These are phyloP conservation scores for Debaryomyces castellii DNA, from an alignment of 805 yeast genomes.

Conservation along the genomic window DNA sequence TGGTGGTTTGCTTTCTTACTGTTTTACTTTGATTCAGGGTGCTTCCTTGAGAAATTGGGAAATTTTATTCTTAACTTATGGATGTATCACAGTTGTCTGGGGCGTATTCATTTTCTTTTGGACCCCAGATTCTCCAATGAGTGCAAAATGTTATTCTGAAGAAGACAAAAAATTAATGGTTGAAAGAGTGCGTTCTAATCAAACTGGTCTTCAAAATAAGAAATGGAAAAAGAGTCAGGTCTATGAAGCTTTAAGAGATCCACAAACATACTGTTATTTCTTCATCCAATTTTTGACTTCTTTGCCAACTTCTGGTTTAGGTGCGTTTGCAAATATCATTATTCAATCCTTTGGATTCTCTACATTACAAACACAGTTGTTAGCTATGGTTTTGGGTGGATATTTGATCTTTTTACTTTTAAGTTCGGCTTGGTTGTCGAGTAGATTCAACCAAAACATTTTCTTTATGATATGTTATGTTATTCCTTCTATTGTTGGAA, in stretches of 20 bases:
- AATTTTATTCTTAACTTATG: constrained; percentile 19
- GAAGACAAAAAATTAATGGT: constrained; percentile 26
- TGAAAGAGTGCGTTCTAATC: constrained; percentile 17
- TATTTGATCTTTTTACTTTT: constrained; percentile 20
- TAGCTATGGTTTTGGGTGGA: constrained; percentile 15
- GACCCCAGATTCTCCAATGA: constrained; percentile 25
- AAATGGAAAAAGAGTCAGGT: constrained; percentile 19
- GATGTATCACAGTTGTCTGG: constrained; percentile 18
- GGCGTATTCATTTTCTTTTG: constrained; percentile 12
- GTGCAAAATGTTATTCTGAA: constrained; percentile 31
- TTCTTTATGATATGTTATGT: constrained; percentile 15
- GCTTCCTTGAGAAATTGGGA: constrained; percentile 23
- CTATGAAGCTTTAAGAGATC: constrained; percentile 19
- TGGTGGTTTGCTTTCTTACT: constrained; percentile 20
- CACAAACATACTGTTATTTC: constrained; percentile 16
- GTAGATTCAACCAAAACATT: constrained; percentile 14
- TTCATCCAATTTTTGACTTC: constrained; percentile 28
- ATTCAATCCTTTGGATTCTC: constrained; percentile 32
- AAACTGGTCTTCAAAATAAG: constrained; percentile 23
- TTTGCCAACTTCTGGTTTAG: constrained; percentile 27
- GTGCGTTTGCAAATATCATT: constrained; percentile 25
- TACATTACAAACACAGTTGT: constrained; percentile 23
- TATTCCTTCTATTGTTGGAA: constrained; percentile 21
- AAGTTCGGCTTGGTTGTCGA: constrained; percentile 5
- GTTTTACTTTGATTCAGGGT: constrained; percentile 15